These are phyloP conservation scores for Fusarium sp. DNA, from an alignment of 2,329 filamentous ascomycete genomes.

Conservation along the genomic window DNA sequence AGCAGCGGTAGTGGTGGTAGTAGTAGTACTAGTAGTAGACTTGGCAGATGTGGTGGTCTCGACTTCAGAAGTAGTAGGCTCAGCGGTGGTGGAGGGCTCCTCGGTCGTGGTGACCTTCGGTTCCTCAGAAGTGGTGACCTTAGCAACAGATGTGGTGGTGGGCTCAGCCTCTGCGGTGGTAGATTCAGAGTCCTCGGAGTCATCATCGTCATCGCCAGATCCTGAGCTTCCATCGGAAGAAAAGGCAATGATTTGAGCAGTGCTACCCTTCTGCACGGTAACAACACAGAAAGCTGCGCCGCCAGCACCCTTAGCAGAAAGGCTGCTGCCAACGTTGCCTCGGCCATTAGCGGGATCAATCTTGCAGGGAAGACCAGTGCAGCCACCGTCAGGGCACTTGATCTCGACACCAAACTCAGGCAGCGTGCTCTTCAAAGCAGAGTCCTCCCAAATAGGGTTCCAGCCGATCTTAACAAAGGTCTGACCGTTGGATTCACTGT, in stretches of 20 bases:
- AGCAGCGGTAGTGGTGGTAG: conserved; percentile 25
- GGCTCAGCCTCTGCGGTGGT: conserved; percentile 43
- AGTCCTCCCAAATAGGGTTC: conserved; percentile 79
- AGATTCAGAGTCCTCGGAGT: conserved; percentile 31
- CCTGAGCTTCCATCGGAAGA: conserved; percentile 56
- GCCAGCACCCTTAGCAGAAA: conserved; percentile 72
- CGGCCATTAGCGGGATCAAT: conserved; percentile 73
- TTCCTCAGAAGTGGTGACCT: conserved; percentile 36
- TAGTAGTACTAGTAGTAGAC: conserved; percentile 18
- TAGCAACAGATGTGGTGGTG: conserved; percentile 26
- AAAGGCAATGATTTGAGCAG: conserved; percentile 76
- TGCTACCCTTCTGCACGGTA: conserved; percentile 75
- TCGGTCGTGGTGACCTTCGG: conserved; percentile 42
- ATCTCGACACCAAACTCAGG: conserved; percentile 79
- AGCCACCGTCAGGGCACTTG: conserved; percentile 74
- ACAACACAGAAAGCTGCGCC: conserved; percentile 81
- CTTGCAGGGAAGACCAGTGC: conserved; percentile 80
- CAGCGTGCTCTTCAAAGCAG: conserved; percentile 66
- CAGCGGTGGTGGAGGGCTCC: conserved; percentile 27
- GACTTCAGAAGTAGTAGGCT: conserved; percentile 37
- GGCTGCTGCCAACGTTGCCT: conserved; percentile 70
- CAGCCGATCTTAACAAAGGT: conserved; percentile 83
- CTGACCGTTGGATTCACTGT: conserved; percentile 72
- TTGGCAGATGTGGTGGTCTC: conserved; percentile 30
- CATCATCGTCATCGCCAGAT: conserved; percentile 35